These are phyloP conservation scores for Ogataea nitratoaversa DNA, from an alignment of 805 yeast genomes.

Conservation along the genomic window DNA sequence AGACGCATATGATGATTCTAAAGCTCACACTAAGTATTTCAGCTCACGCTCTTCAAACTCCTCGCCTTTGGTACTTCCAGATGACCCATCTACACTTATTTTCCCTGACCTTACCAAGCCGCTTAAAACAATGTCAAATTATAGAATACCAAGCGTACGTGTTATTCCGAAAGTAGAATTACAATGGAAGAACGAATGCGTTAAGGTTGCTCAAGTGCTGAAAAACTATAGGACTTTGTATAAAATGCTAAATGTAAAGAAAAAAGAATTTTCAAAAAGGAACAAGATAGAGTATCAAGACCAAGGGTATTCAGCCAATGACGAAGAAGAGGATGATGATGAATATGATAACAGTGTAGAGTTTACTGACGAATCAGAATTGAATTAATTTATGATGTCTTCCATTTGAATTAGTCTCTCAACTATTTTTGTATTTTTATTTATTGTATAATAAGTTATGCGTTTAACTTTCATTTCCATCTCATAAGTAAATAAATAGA, in stretches of 20 bases:
- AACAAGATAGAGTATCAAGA: neutral
- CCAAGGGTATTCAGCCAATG: neutral
- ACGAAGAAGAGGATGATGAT: neutral
- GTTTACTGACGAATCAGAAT: neutral
- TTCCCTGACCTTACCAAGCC: slow-evolving; percentile 3
- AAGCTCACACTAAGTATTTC: too few relatives aligned
- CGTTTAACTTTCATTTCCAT: too few relatives aligned
- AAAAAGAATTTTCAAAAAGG: slow-evolving; percentile 6
- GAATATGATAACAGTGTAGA: neutral
- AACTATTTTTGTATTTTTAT: too few relatives aligned
- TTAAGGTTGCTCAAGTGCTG: slow-evolving; percentile 9
- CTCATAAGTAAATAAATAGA: too few relatives aligned
- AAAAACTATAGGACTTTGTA: slow-evolving; percentile 14
- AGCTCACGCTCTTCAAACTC: too few relatives aligned
- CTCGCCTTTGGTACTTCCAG: too few relatives aligned
- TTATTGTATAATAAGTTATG: too few relatives aligned
- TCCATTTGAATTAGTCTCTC: too few relatives aligned
- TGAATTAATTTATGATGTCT: too few relatives aligned
- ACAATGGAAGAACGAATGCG: slow-evolving; percentile 9
- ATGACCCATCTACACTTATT: neutral
- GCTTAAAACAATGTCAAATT: slow-evolving; percentile 3
- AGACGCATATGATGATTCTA: too few relatives aligned
- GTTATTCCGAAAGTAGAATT: slow-evolving; percentile 3
- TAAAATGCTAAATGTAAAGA: slow-evolving; percentile 7
- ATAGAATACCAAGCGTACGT: neutral